Conservation (phyloP, 2,329 filamentous ascomycete species). For the Intubia oerlemansii region DNA sequence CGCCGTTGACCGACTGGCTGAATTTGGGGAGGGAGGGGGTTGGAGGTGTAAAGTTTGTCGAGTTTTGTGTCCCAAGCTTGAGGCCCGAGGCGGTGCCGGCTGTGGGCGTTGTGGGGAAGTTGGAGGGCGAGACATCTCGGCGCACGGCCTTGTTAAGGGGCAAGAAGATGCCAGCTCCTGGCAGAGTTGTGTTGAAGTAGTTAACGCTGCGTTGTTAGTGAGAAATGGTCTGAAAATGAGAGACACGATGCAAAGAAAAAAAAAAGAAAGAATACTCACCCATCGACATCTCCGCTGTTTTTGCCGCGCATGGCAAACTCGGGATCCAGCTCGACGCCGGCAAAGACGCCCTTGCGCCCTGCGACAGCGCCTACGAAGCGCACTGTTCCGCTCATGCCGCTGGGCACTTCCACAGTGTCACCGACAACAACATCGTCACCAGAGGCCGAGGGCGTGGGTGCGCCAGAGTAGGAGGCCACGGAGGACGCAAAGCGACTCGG, state of each 20-base stretch:
- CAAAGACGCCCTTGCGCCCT: constrained; percentile 81
- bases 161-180: constrained; percentile 83
- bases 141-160: constrained; percentile 62
- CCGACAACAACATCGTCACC: constrained; percentile 44
- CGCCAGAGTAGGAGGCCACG: constrained; percentile 9
- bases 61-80: constrained; percentile 32
- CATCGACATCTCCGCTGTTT: constrained; percentile 91
- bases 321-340: constrained; percentile 68
- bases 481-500: constrained; percentile 18
- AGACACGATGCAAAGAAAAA: constrained; percentile 3
- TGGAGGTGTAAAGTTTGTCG: constrained; percentile 39
- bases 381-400: constrained; percentile 75
- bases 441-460: constrained; percentile 12
- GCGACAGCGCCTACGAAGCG: constrained; percentile 74
- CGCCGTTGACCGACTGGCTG: constrained; percentile 48
- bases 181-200: constrained; percentile 63
- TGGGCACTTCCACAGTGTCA: constrained; percentile 76
- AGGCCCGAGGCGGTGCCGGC: constrained; percentile 38
- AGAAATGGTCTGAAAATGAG: background rate
- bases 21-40: constrained; percentile 54
- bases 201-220: constrained; percentile 28
- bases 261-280: no score
- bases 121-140: constrained; percentile 32
- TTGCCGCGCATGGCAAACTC: constrained; percentile 74
- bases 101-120: constrained; percentile 45